Evolutionary conservation across 2,329 filamentous ascomycete species (phyloP).

Genomic region (Penicillium brevicompactum): DNA sequence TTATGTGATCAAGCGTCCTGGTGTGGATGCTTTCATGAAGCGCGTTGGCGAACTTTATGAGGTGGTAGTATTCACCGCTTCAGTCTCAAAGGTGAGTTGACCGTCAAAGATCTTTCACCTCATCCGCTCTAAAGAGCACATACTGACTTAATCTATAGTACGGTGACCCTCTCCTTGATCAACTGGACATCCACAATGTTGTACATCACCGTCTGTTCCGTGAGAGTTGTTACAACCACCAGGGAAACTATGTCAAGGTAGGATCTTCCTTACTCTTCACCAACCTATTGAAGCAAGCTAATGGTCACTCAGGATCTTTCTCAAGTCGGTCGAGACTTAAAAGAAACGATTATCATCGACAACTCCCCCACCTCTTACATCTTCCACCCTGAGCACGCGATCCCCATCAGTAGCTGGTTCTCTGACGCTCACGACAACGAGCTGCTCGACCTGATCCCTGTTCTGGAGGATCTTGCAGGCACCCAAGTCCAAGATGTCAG

Average conservation of each 20-base stretch:
- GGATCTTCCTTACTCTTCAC: conserved; percentile 8
- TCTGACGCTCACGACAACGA: conserved; percentile 99
- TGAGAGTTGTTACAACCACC: conserved; percentile 98
- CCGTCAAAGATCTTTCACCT: background rate
- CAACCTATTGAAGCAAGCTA: conserved; percentile 6
- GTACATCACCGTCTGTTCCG: conserved; percentile 95
- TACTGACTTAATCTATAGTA: conserved; percentile 60
- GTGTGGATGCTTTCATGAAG: conserved; percentile 99
- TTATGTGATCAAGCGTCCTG: conserved; percentile 98
- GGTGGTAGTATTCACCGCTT: conserved; percentile 97
- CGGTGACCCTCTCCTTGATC: conserved; percentile 91
- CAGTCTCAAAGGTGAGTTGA: conserved; percentile 82
- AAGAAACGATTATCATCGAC: conserved; percentile 99
- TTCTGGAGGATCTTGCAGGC: conserved; percentile 93
- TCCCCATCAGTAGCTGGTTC: conserved; percentile 99
- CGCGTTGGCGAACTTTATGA: conserved; percentile 96
- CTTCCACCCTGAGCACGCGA: conserved; percentile 97
- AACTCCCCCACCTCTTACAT: conserved; percentile 99
- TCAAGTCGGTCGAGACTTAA: conserved; percentile 91
- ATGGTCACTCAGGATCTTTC: conserved; percentile 71
- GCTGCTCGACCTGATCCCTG: conserved; percentile 92
- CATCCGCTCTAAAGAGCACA: background rate
- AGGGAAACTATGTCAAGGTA: conserved; percentile 96
- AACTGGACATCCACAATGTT: conserved; percentile 95
- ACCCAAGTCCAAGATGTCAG: conserved; percentile 92